Conservation (phyloP, 2,329 filamentous ascomycete genomes). For the Diaporthe sp. region DNA sequence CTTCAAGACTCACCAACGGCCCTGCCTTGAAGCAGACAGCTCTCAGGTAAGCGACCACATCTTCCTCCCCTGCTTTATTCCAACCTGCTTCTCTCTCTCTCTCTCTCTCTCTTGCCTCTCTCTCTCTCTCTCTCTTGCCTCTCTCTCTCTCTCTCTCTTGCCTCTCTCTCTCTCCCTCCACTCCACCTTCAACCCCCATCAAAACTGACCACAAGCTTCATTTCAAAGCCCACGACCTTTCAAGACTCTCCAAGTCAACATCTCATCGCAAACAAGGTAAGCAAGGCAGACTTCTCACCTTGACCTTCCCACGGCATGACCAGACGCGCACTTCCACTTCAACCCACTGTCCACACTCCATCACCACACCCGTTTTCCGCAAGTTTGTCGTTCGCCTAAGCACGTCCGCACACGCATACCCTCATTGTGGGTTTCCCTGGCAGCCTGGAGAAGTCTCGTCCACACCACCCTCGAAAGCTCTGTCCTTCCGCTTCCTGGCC, state of each 20-base stretch:
- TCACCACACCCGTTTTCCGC: not conserved
- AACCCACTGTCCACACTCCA: not conserved
- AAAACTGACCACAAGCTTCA: not conserved
- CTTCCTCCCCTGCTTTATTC: not conserved
- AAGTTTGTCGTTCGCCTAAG: not conserved
- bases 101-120: too few species aligned
- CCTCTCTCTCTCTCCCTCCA: too few species aligned
- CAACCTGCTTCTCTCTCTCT: not conserved
- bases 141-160: too few species aligned
- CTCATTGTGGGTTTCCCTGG: not conserved
- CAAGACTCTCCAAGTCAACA: not conserved
- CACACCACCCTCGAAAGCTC: not conserved
- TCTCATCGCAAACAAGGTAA: not conserved
- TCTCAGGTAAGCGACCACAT: not conserved
- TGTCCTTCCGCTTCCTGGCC: not conserved
- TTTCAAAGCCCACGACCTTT: not conserved
- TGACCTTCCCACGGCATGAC: not conserved
- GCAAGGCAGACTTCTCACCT: not conserved
- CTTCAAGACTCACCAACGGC: not conserved
- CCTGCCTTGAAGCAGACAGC: not conserved
- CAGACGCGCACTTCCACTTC: too few species aligned
- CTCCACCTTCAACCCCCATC: not conserved
- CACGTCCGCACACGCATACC: not conserved
- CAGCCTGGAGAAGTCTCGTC: not conserved
- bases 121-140: not conserved